phyloP scores from a whole-genome alignment of 805 yeast species.

The Myxozyma lipomycoides region DNA sequence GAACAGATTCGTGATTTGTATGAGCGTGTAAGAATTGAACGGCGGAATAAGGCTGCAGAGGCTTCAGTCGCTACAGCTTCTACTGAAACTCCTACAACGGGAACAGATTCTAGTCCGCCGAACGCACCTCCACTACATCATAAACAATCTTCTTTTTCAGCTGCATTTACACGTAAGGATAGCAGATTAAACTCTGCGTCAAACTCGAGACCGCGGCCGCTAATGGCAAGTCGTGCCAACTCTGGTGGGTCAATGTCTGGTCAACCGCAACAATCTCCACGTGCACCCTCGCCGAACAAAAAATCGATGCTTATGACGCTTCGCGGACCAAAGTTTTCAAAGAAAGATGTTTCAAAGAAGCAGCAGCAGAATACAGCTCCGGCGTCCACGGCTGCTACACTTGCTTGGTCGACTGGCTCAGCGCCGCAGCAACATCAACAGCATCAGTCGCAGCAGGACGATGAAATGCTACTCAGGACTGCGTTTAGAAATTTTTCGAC shows the following conservation, averaged over 20 bases:
- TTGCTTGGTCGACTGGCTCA: constrained; percentile 15
- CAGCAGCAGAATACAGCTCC: constrained; percentile 1
- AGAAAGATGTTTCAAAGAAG: constrained; percentile 6
- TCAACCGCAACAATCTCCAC: neutral
- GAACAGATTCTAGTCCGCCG: neutral
- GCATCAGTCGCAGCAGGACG: constrained; percentile 3
- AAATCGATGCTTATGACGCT: constrained; percentile 27
- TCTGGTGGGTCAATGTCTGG: neutral
- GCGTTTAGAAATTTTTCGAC: constrained; percentile 23
- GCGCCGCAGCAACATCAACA: constrained; percentile 5
- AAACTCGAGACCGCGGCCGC: neutral
- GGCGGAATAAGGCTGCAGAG: constrained; percentile 5
- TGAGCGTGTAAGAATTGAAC: constrained; percentile 20
- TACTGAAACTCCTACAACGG: neutral
- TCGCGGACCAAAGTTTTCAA: constrained; percentile 18
- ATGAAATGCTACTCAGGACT: constrained; percentile 9
- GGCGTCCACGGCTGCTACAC: constrained; percentile 21
- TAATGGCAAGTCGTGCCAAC: neutral
- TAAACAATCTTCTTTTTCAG: neutral
- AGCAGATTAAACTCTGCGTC: neutral
- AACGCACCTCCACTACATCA: neutral
- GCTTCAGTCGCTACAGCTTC: neutral
- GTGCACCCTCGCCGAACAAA: constrained; percentile 21
- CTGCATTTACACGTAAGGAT: neutral
- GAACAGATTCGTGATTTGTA: constrained; percentile 15